Base-by-base conservation (phyloP, 768 basidiomycete genomes). In the Mycena vitilis region DNA sequence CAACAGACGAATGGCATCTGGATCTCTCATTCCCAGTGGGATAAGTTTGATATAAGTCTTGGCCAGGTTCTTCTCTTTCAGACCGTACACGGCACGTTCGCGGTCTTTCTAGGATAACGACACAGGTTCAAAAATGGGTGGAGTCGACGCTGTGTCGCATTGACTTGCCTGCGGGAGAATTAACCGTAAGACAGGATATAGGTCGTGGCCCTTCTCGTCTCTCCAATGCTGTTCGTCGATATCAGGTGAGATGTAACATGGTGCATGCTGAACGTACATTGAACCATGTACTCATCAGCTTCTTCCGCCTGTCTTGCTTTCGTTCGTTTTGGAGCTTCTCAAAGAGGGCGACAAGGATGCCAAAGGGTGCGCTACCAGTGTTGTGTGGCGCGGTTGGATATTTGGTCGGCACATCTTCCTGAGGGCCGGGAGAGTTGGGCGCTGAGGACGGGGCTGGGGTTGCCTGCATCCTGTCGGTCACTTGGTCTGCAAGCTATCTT, bases 1-100 rank as follows among this genome's bases (percentile, higher is more conserved):
- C 53, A 92, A 80, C 51, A 99, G 80, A 47, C 93, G 87, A 55
- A 92, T 85, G 0, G 95, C 92, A 74, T 96, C 95, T 9, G 89
- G 90, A 63, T 95, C 92, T 75, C 89, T 88, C 76, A 81, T 87
- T 45, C 92, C 91, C 4, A 99, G 83, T 1, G 94, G 94, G 42
- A 99, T 92, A 3, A 96, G 86, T 69, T 92, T 91, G 81, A 97
- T 95, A 76, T 96, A 98, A 12, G 89, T 89, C 78, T 96, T 98
- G 6, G 96, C 96, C 4, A 99, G 82, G 75, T 93, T 94, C 81
- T 93, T 93, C 82, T 99, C 98, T 77, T 99, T 99, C 71, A 98
- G 79, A 16, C 95, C 94, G 78, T 99, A 99, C 0, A 96, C 91
- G 0, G 94, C 88, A 60, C 98, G 89, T 69, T 98, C 95, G 40